Evolutionary conservation across 2,329 filamentous ascomycete species (phyloP).

Genomic region (Diaporthe eres): DNA sequence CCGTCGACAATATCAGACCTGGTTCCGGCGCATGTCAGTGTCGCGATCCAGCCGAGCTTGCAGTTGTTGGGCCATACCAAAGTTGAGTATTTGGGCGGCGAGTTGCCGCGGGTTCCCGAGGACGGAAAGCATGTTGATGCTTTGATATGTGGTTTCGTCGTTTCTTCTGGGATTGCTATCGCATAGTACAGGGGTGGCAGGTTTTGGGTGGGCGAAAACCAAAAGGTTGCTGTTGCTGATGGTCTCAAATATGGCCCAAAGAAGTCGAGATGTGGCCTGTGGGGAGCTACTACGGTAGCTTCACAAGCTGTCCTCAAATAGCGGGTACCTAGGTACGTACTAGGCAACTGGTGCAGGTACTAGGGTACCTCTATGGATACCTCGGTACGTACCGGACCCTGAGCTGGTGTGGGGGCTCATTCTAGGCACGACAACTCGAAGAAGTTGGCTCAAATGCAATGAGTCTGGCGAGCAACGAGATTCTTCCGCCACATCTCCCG

Average conservation of each 20-base stretch:
- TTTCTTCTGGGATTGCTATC: not conserved
- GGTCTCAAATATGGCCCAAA: not conserved
- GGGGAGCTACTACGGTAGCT: not conserved
- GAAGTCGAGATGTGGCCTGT: constrained; percentile 31
- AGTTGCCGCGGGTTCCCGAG: constrained; percentile 85
- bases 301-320: constrained; percentile 37
- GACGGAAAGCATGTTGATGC: constrained; percentile 73
- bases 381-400: not conserved
- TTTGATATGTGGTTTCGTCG: constrained; percentile 1
- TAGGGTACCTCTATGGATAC: not conserved
- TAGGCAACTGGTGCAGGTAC: not conserved
- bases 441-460: not conserved
- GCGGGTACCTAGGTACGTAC: constrained; percentile 10
- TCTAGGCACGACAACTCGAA: not conserved
- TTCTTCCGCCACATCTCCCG: not conserved
- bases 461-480: not conserved
- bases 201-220: not conserved
- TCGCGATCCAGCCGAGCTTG: constrained; percentile 19
- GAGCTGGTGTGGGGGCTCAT: not conserved
- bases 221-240: not conserved
- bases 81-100: constrained; percentile 87
- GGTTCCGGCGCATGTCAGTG: not conserved
- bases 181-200: constrained; percentile 14
- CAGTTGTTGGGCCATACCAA: constrained; percentile 60
- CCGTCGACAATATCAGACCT: constrained; percentile 85